Evolutionary conservation across 1,284 basidiomycete genomes (phyloP).

Genomic region (Cutaneotrichosporon sp.): DNA sequence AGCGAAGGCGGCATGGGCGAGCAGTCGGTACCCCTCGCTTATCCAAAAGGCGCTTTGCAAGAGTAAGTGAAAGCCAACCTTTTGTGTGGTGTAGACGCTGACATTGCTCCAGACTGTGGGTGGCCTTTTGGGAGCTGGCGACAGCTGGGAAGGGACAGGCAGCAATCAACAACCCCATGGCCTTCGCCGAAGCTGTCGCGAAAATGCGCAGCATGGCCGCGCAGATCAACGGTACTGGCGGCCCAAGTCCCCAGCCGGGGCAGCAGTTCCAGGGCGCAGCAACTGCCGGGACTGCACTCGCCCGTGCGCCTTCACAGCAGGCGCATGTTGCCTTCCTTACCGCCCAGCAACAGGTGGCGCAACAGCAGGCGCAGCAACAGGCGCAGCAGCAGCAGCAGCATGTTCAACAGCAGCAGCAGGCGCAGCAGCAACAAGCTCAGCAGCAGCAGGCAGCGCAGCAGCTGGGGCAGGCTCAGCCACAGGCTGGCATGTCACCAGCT

Average conservation of each 20-base stretch:
- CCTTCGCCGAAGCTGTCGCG: slow-evolving; percentile 44
- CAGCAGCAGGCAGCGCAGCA: slow-evolving; percentile 21
- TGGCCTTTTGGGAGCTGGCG: slow-evolving; percentile 55
- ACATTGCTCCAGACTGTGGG: slow-evolving; percentile 48
- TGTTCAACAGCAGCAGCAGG: slow-evolving; percentile 13
- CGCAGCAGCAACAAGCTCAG: slow-evolving; percentile 14
- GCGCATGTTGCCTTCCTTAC: slow-evolving; percentile 1
- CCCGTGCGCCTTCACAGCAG: slow-evolving; percentile 13
- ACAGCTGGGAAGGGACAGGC: slow-evolving; percentile 48
- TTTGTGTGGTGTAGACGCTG: not conserved
- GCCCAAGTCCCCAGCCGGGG: slow-evolving; percentile 17
- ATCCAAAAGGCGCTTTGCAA: slow-evolving; percentile 50
- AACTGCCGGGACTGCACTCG: slow-evolving; percentile 13
- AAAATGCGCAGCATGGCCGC: slow-evolving; percentile 32
- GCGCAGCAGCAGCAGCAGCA: slow-evolving; percentile 20
- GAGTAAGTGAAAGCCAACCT: slow-evolving; percentile 42
- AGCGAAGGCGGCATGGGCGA: slow-evolving; percentile 47
- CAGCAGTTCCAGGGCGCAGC: slow-evolving; percentile 23
- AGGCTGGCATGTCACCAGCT: slow-evolving; percentile 3
- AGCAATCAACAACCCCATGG: slow-evolving; percentile 44
- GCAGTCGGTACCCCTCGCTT: slow-evolving; percentile 48
- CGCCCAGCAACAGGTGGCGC: slow-evolving; percentile 23
- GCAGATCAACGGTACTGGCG: slow-evolving; percentile 11
- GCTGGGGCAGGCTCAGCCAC: slow-evolving; percentile 22
- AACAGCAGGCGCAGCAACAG: slow-evolving; percentile 24